Evolutionary conservation across 148 eudicot genomes (phyloP).

Genomic region (Rhododendron ferrugineum): DNA sequence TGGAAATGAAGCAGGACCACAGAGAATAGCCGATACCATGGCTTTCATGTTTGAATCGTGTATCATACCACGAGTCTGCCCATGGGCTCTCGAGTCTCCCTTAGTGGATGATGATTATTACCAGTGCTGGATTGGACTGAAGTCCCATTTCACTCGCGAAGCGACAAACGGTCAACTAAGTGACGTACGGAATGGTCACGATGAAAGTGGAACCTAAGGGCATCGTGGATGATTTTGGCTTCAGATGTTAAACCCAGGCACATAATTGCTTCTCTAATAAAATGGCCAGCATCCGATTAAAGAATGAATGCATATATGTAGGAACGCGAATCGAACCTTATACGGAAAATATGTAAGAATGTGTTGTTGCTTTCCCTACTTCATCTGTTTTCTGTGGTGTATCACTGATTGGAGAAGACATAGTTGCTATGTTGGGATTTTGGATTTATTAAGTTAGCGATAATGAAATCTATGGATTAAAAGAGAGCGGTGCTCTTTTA

Average conservation of each 20-base stretch:
- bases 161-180: background rate
- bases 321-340: background rate
- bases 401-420: background rate
- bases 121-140: conserved; percentile 94
- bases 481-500: no score
- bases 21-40: conserved; percentile 63
- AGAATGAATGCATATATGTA: background rate
- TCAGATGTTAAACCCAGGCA: background rate
- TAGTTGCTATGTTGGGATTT: background rate
- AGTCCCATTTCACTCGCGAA: conserved; percentile 53
- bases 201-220: background rate
- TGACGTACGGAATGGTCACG: conserved; percentile 11
- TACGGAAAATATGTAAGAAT: background rate
- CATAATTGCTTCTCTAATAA: background rate
- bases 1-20: conserved; percentile 68
- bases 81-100: conserved; percentile 89
- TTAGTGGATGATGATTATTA: conserved; percentile 70
- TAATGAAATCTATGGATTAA: no score
- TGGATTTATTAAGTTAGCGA: no score
- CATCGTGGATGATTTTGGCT: conserved; percentile 25
- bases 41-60: conserved; percentile 99
- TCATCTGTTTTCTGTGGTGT: background rate
- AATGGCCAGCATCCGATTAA: background rate
- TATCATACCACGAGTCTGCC: conserved; percentile 80
- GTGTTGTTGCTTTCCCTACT: background rate